A percentile compares a stretch with the other conserved stretches of the same genome.
These are phyloP conservation scores for Eutrema yunnanense DNA, from an alignment of 345 rosid genomes.

Conservation along the genomic window DNA sequence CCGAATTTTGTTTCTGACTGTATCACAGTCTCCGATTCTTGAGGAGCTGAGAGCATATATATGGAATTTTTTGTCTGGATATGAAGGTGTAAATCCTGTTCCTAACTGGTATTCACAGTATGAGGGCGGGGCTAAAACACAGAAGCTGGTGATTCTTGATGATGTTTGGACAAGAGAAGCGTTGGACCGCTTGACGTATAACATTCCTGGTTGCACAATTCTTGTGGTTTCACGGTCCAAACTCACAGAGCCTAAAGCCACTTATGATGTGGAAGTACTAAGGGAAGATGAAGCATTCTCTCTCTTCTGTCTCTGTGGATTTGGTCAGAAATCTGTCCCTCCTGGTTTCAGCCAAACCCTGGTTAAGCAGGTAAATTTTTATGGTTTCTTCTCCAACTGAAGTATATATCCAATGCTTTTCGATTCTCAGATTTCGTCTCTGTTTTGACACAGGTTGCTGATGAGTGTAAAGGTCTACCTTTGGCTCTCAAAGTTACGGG, in stretches of 20 bases:
- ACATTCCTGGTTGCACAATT: slow-evolving; percentile 50
- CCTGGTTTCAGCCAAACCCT: slow-evolving; percentile 37
- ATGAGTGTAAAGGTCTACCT: slow-evolving; percentile 89
- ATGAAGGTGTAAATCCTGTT: slow-evolving; percentile 22
- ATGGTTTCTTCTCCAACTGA: background rate
- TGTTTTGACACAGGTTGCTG: slow-evolving; percentile 50
- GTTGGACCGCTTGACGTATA: slow-evolving; percentile 53
- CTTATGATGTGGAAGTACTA: slow-evolving; percentile 60
- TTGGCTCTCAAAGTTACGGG: slow-evolving; percentile 96
- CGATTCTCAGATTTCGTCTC: background rate
- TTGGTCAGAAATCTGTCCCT: slow-evolving; percentile 59
- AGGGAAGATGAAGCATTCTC: slow-evolving; percentile 56
- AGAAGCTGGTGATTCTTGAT: slow-evolving; percentile 60
- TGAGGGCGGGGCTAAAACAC: slow-evolving; percentile 21
- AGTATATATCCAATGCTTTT: background rate
- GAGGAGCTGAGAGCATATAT: slow-evolving; percentile 44
- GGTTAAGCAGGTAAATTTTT: slow-evolving; percentile 55
- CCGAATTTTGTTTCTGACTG: slow-evolving; percentile 63
- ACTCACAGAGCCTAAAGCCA: slow-evolving; percentile 36
- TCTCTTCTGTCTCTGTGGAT: slow-evolving; percentile 72
- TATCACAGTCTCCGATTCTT: slow-evolving; percentile 75
- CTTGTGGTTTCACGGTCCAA: slow-evolving; percentile 74
- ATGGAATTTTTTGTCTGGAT: slow-evolving; percentile 38
- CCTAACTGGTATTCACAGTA: slow-evolving; percentile 38
- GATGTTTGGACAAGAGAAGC: slow-evolving; percentile 73